Conservation (phyloP, 192 early-diverging fungal genomes). For the Backusella luteola region DNA sequence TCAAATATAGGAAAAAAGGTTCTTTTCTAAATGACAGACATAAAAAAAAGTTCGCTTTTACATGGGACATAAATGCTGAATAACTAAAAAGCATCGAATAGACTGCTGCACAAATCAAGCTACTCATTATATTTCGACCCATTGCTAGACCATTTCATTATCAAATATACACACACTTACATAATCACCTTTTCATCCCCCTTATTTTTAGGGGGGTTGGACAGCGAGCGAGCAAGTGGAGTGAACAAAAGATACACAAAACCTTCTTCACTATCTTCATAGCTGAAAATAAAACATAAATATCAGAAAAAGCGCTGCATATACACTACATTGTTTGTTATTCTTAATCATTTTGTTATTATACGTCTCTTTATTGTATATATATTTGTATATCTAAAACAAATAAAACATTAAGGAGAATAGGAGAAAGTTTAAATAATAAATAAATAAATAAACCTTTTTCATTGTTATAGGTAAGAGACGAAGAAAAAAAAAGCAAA, state of each 20-base stretch:
- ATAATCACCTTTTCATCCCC: neutral
- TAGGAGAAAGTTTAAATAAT: neutral
- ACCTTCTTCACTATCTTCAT: neutral
- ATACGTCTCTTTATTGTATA: neutral
- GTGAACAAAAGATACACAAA: neutral
- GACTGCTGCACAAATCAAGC: neutral
- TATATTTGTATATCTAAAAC: neutral
- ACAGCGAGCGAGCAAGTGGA: neutral
- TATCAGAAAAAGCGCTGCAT: slow-evolving; percentile 3
- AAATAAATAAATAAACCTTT: neutral
- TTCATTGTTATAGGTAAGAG: neutral
- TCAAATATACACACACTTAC: neutral
- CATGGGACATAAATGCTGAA: too few relatives aligned
- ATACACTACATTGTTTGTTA: slow-evolving; percentile 1
- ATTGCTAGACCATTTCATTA: neutral
- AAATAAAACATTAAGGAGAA: neutral
- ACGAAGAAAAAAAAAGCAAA: neutral
- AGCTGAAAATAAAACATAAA: slow-evolving; percentile 11
- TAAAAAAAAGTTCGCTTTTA: too few relatives aligned
- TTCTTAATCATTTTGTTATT: neutral
- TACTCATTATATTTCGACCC: neutral
- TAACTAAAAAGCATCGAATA: neutral
- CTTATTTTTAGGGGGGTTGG: neutral
- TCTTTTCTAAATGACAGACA: neutral
- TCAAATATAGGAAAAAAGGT: neutral